Evolutionary conservation across 2,329 filamentous ascomycete species (phyloP).

Genomic region (Aureobasidium sp.): DNA sequence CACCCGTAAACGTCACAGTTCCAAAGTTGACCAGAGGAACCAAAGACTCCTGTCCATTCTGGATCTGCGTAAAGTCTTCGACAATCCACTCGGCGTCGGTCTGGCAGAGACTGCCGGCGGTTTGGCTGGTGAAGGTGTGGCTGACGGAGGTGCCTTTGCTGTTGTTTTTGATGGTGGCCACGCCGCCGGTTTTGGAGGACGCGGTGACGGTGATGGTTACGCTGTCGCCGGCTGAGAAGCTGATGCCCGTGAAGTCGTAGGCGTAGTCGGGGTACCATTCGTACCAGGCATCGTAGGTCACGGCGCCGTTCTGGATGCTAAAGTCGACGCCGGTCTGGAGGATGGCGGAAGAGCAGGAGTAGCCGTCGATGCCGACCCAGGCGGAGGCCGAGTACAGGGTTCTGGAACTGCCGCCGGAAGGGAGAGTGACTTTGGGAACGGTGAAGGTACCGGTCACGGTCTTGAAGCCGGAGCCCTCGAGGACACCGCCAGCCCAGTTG

Average conservation of each 20-base stretch:
- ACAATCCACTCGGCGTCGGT: constrained; percentile 55
- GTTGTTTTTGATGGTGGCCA: constrained; percentile 44
- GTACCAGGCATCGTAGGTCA: constrained; percentile 52
- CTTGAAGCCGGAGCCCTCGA: constrained; percentile 46
- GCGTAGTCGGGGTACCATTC: constrained; percentile 55
- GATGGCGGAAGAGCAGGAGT: constrained; percentile 48
- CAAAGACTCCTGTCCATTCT: constrained; percentile 26
- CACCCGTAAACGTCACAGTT: constrained; percentile 38
- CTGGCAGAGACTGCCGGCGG: constrained; percentile 40
- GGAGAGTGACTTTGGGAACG: constrained; percentile 44
- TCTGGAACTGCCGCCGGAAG: constrained; percentile 31
- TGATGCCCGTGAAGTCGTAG: constrained; percentile 45
- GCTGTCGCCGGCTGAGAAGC: constrained; percentile 39
- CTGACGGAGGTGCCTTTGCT: constrained; percentile 46
- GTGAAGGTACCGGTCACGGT: constrained; percentile 49
- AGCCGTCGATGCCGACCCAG: constrained; percentile 58
- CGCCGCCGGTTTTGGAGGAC: constrained; percentile 37
- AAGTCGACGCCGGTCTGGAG: constrained; percentile 54
- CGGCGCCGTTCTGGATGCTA: constrained; percentile 37
- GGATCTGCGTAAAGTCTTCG: constrained; percentile 16
- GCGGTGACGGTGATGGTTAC: constrained; percentile 37
- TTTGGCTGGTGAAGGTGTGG: constrained; percentile 44
- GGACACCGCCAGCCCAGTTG: constrained; percentile 56
- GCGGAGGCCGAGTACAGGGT: constrained; percentile 43
- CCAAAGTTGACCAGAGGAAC: constrained; percentile 45